Evolutionary conservation across 2,329 filamentous ascomycete genomes (phyloP).

Genomic region (Amauroascus verrucosus): DNA sequence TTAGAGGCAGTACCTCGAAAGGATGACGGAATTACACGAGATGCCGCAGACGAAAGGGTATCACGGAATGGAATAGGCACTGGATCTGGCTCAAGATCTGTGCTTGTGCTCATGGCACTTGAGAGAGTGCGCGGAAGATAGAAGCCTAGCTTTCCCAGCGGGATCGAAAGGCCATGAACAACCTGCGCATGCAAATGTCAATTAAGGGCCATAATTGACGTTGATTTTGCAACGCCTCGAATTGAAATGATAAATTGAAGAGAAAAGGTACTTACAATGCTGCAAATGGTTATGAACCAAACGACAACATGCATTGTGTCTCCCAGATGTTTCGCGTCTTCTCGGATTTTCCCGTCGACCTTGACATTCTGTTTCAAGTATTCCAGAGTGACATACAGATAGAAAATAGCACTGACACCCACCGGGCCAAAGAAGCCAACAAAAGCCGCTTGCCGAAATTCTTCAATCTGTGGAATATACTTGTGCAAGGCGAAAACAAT

Average conservation of each 20-base stretch:
- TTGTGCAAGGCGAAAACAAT: constrained; percentile 64
- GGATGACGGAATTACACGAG: constrained; percentile 5
- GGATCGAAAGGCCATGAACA: constrained; percentile 73
- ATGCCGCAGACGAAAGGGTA: neutral
- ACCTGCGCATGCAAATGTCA: constrained; percentile 34
- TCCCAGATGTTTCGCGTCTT: constrained; percentile 54
- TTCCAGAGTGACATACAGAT: constrained; percentile 69
- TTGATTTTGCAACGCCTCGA: neutral
- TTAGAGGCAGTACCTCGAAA: neutral
- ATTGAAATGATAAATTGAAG: neutral
- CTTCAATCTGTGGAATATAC: constrained; percentile 68
- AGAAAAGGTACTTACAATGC: constrained; percentile 51
- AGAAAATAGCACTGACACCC: constrained; percentile 82
- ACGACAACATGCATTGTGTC: constrained; percentile 63
- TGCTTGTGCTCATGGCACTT: constrained; percentile 35
- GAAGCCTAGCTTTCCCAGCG: constrained; percentile 46
- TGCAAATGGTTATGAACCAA: constrained; percentile 78
- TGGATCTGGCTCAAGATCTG: constrained; percentile 19
- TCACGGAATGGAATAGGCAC: constrained; percentile 3
- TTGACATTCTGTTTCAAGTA: constrained; percentile 52
- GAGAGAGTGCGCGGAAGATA: constrained; percentile 39
- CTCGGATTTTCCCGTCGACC: constrained; percentile 49
- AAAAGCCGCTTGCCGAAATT: constrained; percentile 64
- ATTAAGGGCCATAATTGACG: neutral
- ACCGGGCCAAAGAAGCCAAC: constrained; percentile 92